phyloP scores from a whole-genome alignment of 2,329 filamentous ascomycete species.

The Phyllosticta citribraziliensis region DNA sequence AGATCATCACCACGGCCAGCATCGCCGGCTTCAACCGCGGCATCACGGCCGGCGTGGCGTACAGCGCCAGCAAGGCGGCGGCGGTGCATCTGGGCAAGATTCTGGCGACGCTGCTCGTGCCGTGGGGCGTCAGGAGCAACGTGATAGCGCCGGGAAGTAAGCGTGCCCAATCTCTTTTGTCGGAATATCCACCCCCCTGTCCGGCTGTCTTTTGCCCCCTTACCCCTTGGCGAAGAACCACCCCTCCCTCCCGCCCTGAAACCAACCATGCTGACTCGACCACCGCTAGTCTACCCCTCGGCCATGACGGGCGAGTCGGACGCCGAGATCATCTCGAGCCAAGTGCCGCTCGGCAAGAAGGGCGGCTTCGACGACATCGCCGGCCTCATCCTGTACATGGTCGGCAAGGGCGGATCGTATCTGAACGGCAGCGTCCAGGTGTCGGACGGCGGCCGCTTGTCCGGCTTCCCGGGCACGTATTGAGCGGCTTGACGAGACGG shows the following conservation, averaged over 20 bases:
- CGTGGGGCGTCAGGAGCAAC: constrained; percentile 38
- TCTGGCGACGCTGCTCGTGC: constrained; percentile 31
- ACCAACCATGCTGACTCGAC: not conserved
- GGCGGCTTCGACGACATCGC: constrained; percentile 38
- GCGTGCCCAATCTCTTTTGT: constrained; percentile 6
- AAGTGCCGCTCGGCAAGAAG: constrained; percentile 31
- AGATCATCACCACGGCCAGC: constrained; percentile 37
- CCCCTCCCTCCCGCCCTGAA: not conserved
- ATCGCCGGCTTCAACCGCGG: constrained; percentile 32
- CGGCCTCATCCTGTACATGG: constrained; percentile 41
- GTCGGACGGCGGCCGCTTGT: constrained; percentile 35
- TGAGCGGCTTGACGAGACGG: constrained; percentile 10
- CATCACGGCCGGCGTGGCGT: constrained; percentile 29
- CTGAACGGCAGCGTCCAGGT: constrained; percentile 44
- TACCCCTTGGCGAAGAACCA: not conserved
- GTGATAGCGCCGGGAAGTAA: constrained; percentile 33
- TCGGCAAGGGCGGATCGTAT: constrained; percentile 42
- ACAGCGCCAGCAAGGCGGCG: constrained; percentile 36
- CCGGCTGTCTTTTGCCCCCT: not conserved
- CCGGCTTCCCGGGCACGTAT: constrained; percentile 26
- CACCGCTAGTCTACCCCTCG: constrained; percentile 24
- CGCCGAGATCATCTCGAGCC: constrained; percentile 22
- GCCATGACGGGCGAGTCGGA: constrained; percentile 33
- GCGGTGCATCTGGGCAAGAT: constrained; percentile 37
- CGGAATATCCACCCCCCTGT: not conserved